These are phyloP conservation scores for Cladophialophora immunda DNA, from an alignment of 2,329 filamentous ascomycete genomes.

Conservation along the genomic window DNA sequence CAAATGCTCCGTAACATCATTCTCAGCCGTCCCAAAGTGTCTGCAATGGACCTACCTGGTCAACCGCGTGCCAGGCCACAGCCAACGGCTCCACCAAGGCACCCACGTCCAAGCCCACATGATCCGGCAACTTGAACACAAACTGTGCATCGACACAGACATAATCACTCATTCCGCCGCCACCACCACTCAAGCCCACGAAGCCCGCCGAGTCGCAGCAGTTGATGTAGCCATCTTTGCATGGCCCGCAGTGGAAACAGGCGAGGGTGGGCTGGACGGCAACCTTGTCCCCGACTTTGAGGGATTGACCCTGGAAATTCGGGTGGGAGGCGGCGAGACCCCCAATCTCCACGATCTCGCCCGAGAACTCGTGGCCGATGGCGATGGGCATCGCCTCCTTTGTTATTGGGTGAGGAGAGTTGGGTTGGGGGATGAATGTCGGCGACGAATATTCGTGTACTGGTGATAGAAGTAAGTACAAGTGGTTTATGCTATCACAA, in stretches of 20 bases:
- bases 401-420: conserved; percentile 65
- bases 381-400: conserved; percentile 66
- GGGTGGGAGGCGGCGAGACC: neutral
- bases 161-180: conserved; percentile 65
- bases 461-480: neutral
- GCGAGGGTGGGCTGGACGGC: conserved; percentile 68
- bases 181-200: conserved; percentile 58
- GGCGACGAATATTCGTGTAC: conserved; percentile 61
- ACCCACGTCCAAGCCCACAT: conserved; percentile 61
- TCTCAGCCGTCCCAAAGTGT: neutral
- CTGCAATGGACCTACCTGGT: conserved; percentile 42
- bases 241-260: conserved; percentile 66
- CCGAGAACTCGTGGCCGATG: conserved; percentile 72
- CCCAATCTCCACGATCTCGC: conserved; percentile 67
- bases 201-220: conserved; percentile 67
- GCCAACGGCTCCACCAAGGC: conserved; percentile 70
- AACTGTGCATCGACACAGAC: conserved; percentile 62
- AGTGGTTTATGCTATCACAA: neutral
- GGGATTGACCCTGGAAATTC: conserved; percentile 31
- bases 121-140: conserved; percentile 61
- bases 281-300: conserved; percentile 65
- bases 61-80: conserved; percentile 71
- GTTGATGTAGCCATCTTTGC: conserved; percentile 62
- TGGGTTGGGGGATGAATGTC: conserved; percentile 57
- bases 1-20: too few relatives aligned